These are phyloP conservation scores for Fusarium lyarnte DNA, from an alignment of 2,329 filamentous ascomycete species.

Conservation along the genomic window DNA sequence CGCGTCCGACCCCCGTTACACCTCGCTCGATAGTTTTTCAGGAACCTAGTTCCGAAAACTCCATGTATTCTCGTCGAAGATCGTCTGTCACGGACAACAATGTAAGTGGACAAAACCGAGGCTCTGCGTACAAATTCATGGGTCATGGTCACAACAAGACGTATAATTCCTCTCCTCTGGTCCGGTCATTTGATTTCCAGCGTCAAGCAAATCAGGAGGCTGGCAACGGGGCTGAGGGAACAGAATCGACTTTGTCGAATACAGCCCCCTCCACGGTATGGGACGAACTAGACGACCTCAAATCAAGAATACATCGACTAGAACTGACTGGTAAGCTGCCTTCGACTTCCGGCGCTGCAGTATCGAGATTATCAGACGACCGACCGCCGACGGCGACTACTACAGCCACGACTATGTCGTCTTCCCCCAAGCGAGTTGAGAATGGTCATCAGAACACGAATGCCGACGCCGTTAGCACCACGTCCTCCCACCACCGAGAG, in stretches of 20 bases:
- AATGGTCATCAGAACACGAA: slow-evolving; percentile 34
- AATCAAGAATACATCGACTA: slow-evolving; percentile 89
- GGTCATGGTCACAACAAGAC: slow-evolving; percentile 45
- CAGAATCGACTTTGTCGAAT: slow-evolving; percentile 88
- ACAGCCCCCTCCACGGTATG: slow-evolving; percentile 93
- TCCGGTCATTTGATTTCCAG: slow-evolving; percentile 52
- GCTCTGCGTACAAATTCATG: slow-evolving; percentile 54
- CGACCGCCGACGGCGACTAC: slow-evolving; percentile 91
- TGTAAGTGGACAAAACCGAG: slow-evolving; percentile 52
- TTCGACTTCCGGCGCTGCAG: slow-evolving; percentile 81
- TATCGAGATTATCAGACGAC: slow-evolving; percentile 78
- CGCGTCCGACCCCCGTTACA: slow-evolving; percentile 58
- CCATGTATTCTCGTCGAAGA: slow-evolving; percentile 46
- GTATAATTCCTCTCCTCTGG: slow-evolving; percentile 70
- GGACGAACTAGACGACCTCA: slow-evolving; percentile 96
- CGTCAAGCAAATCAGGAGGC: slow-evolving; percentile 42
- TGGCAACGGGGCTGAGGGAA: slow-evolving; percentile 67
- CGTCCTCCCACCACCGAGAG: slow-evolving; percentile 59
- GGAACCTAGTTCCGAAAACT: slow-evolving; percentile 50
- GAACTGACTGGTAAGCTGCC: slow-evolving; percentile 91
- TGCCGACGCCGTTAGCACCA: slow-evolving; percentile 52
- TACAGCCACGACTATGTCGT: slow-evolving; percentile 88
- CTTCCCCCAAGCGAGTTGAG: slow-evolving; percentile 78
- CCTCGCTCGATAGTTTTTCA: slow-evolving; percentile 60
- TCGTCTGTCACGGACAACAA: slow-evolving; percentile 61